Percentiles rank a stretch among this genome's conserved stretches.
These are phyloP conservation scores for Phytophthora pluvialis DNA, from an alignment of 352 stramenopile species.

Conservation along the genomic window DNA sequence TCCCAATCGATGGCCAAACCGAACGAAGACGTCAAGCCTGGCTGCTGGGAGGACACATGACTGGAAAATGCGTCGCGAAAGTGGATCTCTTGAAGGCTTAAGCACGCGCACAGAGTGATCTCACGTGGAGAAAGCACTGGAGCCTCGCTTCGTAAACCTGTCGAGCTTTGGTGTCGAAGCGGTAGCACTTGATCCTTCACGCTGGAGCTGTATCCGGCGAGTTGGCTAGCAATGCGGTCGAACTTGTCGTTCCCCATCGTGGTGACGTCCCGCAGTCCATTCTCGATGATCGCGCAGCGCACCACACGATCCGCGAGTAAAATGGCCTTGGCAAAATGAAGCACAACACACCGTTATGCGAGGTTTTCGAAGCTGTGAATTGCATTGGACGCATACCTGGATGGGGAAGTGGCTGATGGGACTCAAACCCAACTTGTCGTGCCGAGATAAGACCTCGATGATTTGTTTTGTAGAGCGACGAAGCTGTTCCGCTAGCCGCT, in stretches of 20 bases:
- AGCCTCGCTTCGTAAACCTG: too few relatives aligned
- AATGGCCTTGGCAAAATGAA: slow-evolving; percentile 4
- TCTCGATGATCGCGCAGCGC: slow-evolving; percentile 50
- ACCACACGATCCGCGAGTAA: slow-evolving; percentile 60
- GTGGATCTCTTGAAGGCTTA: slow-evolving; percentile 63
- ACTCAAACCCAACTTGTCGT: slow-evolving; percentile 7
- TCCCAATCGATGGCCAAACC: slow-evolving; percentile 46
- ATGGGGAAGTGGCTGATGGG: slow-evolving; percentile 28
- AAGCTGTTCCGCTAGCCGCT: slow-evolving; percentile 62
- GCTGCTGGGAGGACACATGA: slow-evolving; percentile 20
- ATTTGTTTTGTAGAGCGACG: slow-evolving; percentile 58
- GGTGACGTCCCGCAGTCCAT: slow-evolving; percentile 5
- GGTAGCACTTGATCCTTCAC: slow-evolving; percentile 10
- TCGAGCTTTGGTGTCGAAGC: not conserved
- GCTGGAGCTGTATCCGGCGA: slow-evolving; percentile 10
- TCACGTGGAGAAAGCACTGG: slow-evolving; percentile 10
- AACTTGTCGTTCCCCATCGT: not conserved
- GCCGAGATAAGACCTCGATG: slow-evolving; percentile 28
- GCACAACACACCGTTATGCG: not conserved
- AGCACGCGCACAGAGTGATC: slow-evolving; percentile 30
- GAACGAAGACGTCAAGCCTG: not conserved
- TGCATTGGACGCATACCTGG: slow-evolving; percentile 25
- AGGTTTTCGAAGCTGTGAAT: not conserved
- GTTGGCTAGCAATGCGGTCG: slow-evolving; percentile 6
- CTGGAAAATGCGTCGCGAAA: slow-evolving; percentile 52